These are phyloP conservation scores for Thelonectria blattea DNA, from an alignment of 2,329 filamentous ascomycete genomes.

Conservation along the genomic window DNA sequence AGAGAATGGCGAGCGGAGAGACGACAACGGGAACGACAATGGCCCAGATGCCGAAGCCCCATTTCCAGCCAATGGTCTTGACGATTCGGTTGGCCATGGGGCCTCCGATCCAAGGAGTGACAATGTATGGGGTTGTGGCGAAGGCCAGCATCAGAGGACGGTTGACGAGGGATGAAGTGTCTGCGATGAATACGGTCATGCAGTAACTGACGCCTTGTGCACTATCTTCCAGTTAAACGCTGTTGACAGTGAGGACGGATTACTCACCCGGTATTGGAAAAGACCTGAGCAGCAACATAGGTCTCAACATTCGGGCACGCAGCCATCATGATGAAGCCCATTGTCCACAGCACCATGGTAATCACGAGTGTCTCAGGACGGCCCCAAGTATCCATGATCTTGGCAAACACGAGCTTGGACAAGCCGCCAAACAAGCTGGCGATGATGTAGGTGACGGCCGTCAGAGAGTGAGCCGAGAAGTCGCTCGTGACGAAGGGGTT, in stretches of 20 bases:
- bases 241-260: background rate
- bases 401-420: constrained; percentile 65
- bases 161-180: constrained; percentile 70
- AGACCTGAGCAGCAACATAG: constrained; percentile 63
- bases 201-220: constrained; percentile 51
- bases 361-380: constrained; percentile 63
- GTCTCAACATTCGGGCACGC: constrained; percentile 50
- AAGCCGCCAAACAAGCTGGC: constrained; percentile 58
- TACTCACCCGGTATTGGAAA: constrained; percentile 50
- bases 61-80: constrained; percentile 64
- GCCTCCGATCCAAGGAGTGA: constrained; percentile 69
- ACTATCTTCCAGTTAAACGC: constrained; percentile 48
- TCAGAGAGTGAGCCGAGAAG: constrained; percentile 55
- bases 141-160: constrained; percentile 69
- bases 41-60: constrained; percentile 65
- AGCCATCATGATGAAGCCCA: constrained; percentile 66
- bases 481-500: constrained; percentile 51
- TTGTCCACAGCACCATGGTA: constrained; percentile 53
- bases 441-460: constrained; percentile 56
- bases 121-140: constrained; percentile 69
- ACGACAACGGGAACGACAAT: constrained; percentile 16
- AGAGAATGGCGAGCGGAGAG: constrained; percentile 7
- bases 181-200: constrained; percentile 67
- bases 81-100: constrained; percentile 61
- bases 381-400: constrained; percentile 67